A percentile compares a stretch with the other conserved stretches of the same genome.
These are phyloP conservation scores for Kodamaea leandrae DNA, from an alignment of 805 yeast genomes.

Conservation along the genomic window DNA sequence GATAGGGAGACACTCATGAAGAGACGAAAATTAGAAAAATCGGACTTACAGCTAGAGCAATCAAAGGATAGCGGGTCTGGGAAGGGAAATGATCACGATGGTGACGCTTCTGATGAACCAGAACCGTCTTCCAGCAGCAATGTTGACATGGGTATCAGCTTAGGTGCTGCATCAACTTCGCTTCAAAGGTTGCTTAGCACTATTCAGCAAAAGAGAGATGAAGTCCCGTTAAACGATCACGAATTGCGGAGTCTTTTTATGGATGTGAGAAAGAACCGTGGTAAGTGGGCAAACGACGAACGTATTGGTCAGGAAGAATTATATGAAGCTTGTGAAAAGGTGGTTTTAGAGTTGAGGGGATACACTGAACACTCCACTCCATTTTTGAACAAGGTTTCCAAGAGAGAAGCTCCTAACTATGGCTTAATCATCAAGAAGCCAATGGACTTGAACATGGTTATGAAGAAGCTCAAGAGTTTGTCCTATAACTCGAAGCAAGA, in stretches of 20 bases:
- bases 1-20: constrained; percentile 74
- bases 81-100: constrained; percentile 16
- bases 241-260: constrained; percentile 81
- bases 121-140: constrained; percentile 41
- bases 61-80: constrained; percentile 17
- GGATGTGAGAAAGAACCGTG: constrained; percentile 92
- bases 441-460: constrained; percentile 93
- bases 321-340: constrained; percentile 96
- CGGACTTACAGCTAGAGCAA: constrained; percentile 65
- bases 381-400: constrained; percentile 91
- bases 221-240: constrained; percentile 67
- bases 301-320: constrained; percentile 95
- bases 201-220: constrained; percentile 78
- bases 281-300: constrained; percentile 97
- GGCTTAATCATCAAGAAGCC: constrained; percentile 86
- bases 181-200: constrained; percentile 75
- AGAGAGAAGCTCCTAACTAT: constrained; percentile 97
- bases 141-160: constrained; percentile 27
- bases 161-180: constrained; percentile 39
- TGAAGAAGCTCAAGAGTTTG: constrained; percentile 80
- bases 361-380: constrained; percentile 97
- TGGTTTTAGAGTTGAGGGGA: constrained; percentile 82
- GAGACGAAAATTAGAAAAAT: constrained; percentile 73
- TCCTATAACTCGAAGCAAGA: constrained; percentile 82
- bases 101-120: constrained; percentile 9